Evolutionary conservation across 805 yeast genomes (phyloP), one percentile per base, ranked within the genome.

Genomic region (Cyberlindnera americana): DNA sequence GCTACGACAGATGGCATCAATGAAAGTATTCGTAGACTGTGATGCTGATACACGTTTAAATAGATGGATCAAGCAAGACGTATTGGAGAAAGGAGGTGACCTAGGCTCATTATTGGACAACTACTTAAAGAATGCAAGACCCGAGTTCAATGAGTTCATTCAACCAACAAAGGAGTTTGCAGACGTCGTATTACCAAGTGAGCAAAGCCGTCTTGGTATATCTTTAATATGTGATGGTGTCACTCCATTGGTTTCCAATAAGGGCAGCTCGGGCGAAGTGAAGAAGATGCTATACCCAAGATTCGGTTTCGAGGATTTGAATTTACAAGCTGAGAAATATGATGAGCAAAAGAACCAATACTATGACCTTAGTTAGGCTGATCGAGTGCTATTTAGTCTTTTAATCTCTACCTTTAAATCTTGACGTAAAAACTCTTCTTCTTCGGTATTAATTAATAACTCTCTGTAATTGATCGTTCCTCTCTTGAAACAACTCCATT

Each of bases 41-140:
- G 97, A 90, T 60, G 78, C 91, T 1, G 98, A 90, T 59, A 78
- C 83, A 5, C 65, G 96, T 39, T 65, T 90, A 29, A 80, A 87
- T n/a, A 73, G 95, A 48, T 78, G 93, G 83, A 81, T 86, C 33
- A 65, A 43, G 10, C 39, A 48, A 11, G 57, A 46, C 25, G 70
- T 64, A 17, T 35, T 61, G 3, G 45, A 45, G 6, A 32, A 33
- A 3, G 46, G 53, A 1, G 29, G 40, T 3, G 50, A 51, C 16
- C 48, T 67, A 6, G 57, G 51, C 10, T 53, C 48, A 1, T 48
- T 72, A 14, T 37, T 71, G 24, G 62, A 64, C 27, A 40, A 60
- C 25, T 86, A 85, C 57, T 58, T 85, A 29, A 69, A 66, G 32
- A 61, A 65, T 5, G 75, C 85, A 3, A 68, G 87, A 41, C 71